phyloP scores from a whole-genome alignment of 148 eudicot species.

The Beta vulgaris region DNA sequence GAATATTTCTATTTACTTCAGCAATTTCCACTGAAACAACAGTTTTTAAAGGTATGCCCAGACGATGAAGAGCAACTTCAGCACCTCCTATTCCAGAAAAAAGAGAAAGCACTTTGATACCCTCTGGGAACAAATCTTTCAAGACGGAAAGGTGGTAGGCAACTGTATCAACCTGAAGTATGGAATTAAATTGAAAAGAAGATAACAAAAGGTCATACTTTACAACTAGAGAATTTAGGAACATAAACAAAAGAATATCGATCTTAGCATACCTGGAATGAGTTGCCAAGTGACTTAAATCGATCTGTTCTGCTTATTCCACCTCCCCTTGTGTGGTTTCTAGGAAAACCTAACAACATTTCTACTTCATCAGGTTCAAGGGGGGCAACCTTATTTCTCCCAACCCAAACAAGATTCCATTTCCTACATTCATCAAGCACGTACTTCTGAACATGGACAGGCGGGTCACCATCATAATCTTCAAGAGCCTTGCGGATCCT shows the following conservation, averaged over 20 bases:
- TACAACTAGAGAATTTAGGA: not conserved
- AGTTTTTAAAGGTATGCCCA: slow-evolving; percentile 60
- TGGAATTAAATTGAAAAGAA: not conserved
- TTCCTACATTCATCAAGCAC: slow-evolving; percentile 65
- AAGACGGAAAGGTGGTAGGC: slow-evolving; percentile 86
- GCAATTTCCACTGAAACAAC: slow-evolving; percentile 83
- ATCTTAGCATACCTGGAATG: slow-evolving; percentile 59
- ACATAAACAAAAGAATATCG: not conserved
- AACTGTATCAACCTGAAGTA: slow-evolving; percentile 79
- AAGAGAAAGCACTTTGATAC: slow-evolving; percentile 67
- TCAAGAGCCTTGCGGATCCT: slow-evolving; percentile 69
- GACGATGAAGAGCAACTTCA: slow-evolving; percentile 82
- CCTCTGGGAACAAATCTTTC: slow-evolving; percentile 60
- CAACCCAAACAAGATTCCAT: slow-evolving; percentile 95
- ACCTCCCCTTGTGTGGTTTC: slow-evolving; percentile 88
- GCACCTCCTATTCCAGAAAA: slow-evolving; percentile 96
- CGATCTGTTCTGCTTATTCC: slow-evolving; percentile 88
- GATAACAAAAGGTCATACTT: not conserved
- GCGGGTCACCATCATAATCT: slow-evolving; percentile 53
- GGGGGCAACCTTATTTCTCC: slow-evolving; percentile 80
- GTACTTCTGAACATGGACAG: slow-evolving; percentile 48
- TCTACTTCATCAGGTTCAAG: slow-evolving; percentile 91
- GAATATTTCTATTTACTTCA: slow-evolving; percentile 63
- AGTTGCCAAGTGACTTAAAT: slow-evolving; percentile 86
- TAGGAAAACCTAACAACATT: slow-evolving; percentile 80